Evolutionary conservation across 208 protist genomes (phyloP).

Genomic region (Ichthyophonus hoferi): DNA sequence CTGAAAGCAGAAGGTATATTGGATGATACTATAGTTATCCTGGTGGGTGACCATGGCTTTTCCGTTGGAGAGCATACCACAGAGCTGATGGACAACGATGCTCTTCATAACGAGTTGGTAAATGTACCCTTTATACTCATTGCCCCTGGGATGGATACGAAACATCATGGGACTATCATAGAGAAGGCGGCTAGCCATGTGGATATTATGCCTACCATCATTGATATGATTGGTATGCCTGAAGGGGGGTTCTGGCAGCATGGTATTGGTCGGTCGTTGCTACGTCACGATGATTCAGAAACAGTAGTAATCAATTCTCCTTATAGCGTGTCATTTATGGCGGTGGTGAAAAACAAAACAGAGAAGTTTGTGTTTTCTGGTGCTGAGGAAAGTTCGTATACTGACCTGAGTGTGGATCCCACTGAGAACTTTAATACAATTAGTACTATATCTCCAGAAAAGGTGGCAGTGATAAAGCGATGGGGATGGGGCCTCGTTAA

Average conservation of each 20-base stretch:
- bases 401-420: background rate
- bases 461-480: too few species aligned
- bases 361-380: background rate
- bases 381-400: background rate
- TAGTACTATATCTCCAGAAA: too few species aligned
- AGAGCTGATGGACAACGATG: background rate
- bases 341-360: too few species aligned
- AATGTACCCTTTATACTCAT: background rate
- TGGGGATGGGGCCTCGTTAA: too few species aligned
- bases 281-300: background rate
- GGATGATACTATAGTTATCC: background rate
- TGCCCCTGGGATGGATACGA: background rate
- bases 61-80: background rate
- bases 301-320: background rate
- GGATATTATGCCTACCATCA: background rate
- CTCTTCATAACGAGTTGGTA: background rate
- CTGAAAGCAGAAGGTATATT: background rate
- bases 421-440: too few species aligned
- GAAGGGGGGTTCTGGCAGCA: background rate
- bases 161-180: background rate
- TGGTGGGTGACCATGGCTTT: background rate
- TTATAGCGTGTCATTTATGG: background rate
- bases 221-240: background rate
- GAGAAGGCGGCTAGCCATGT: background rate
- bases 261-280: background rate